Conservation (phyloP, 2,329 filamentous ascomycete genomes). For the Ploettnerulaceae sp. region DNA sequence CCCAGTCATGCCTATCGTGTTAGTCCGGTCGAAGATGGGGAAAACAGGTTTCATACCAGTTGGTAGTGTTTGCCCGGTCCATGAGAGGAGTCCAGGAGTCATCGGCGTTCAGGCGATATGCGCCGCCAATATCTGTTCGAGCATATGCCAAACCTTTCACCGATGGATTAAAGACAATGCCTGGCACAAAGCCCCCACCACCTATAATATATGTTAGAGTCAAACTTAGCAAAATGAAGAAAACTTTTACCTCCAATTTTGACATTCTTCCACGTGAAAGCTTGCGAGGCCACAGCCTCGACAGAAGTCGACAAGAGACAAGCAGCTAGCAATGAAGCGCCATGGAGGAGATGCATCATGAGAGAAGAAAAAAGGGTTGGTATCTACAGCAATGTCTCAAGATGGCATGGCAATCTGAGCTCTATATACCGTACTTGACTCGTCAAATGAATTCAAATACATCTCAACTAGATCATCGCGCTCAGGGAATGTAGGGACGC, state of each 20-base stretch:
- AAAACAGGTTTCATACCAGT: conserved; percentile 19
- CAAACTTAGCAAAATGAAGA: not conserved
- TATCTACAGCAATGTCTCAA: not conserved
- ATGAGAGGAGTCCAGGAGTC: conserved; percentile 51
- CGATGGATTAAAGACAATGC: conserved; percentile 51
- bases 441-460: not conserved
- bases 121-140: conserved; percentile 55
- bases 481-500: conserved; percentile 17
- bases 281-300: conserved; percentile 20
- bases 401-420: not conserved
- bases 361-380: not conserved
- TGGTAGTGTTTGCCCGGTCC: conserved; percentile 33
- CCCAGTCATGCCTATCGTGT: conserved; percentile 47
- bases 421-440: conserved; percentile 10
- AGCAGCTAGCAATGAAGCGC: conserved; percentile 14
- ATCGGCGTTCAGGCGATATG: conserved; percentile 50
- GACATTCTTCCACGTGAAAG: conserved; percentile 41
- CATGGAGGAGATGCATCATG: conserved; percentile 12
- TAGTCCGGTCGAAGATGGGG: not conserved
- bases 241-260: conserved; percentile 40
- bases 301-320: conserved; percentile 12
- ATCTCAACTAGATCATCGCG: not conserved
- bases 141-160: conserved; percentile 48
- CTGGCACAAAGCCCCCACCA: conserved; percentile 52
- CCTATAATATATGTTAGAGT: conserved; percentile 23